Conservation (phyloP, 495 filamentous ascomycete genomes). For the Penicillium bialowiezense region DNA sequence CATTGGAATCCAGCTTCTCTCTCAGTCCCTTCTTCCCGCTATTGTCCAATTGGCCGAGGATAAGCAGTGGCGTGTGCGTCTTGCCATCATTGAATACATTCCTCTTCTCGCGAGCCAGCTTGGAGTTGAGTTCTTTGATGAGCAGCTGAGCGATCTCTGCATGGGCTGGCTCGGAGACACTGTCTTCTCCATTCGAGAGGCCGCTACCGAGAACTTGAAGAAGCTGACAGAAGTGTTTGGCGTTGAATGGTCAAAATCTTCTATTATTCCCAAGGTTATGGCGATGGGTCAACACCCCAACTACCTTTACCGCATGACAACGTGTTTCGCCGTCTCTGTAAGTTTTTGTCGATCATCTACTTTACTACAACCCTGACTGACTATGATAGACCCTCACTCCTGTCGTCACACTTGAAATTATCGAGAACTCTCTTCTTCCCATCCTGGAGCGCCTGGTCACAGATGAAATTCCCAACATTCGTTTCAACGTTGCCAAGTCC, state of each 20-base stretch:
- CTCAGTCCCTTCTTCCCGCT: conserved; percentile 94
- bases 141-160: conserved; percentile 90
- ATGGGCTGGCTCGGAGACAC: conserved; percentile 99
- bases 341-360: conserved; percentile 34
- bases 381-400: conserved; percentile 77
- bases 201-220: conserved; percentile 93
- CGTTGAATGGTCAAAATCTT: conserved; percentile 94
- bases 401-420: conserved; percentile 86
- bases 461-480: conserved; percentile 97
- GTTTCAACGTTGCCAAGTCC: conserved; percentile 98
- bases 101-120: conserved; percentile 93
- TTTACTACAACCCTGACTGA: conserved; percentile 20
- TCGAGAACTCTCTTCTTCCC: conserved; percentile 88
- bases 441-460: conserved; percentile 90
- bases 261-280: conserved; percentile 98
- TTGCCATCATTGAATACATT: conserved; percentile 99
- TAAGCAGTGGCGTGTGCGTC: conserved; percentile 97
- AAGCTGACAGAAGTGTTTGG: conserved; percentile 98
- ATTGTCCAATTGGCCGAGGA: conserved; percentile 97
- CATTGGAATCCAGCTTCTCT: conserved; percentile 95
- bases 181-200: conserved; percentile 96
- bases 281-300: conserved; percentile 97
- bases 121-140: conserved; percentile 96
- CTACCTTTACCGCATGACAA: conserved; percentile 99
- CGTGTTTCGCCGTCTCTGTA: conserved; percentile 96